A percentile compares a stretch with the other conserved stretches of the same genome.
Conservation (phyloP, 73 alveolate genomes). For the Paramecium primaurelia region DNA sequence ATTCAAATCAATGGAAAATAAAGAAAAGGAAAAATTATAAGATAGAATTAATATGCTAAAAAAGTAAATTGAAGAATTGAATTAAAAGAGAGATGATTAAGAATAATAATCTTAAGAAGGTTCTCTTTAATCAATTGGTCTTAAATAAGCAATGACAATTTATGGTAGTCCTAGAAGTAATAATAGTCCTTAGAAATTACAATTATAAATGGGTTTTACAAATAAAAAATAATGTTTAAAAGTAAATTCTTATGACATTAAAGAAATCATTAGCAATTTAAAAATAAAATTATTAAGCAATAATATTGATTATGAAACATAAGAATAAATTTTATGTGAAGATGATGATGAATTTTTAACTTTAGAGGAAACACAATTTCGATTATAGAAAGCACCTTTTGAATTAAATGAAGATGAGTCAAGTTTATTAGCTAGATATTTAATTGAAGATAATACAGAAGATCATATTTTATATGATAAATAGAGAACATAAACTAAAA, state of each 20-base stretch:
- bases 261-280: background rate
- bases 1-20: constrained; percentile 6
- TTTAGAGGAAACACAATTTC: background rate
- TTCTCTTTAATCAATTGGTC: background rate
- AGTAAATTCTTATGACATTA: constrained; percentile 30
- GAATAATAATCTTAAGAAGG: background rate
- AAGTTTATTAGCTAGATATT: background rate
- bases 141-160: background rate
- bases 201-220: background rate
- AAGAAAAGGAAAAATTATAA: constrained; percentile 24
- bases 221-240: background rate
- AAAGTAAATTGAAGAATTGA: constrained; percentile 10
- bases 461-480: background rate
- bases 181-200: background rate
- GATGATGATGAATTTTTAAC: constrained; percentile 1
- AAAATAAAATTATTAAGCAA: background rate
- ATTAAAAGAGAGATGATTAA: background rate
- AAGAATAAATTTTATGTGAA: background rate
- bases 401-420: background rate
- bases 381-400: constrained; percentile 5
- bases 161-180: background rate
- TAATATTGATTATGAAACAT: background rate
- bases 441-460: constrained; percentile 31
- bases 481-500: background rate
- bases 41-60: constrained; percentile 23